Conservation (phyloP, 2,329 filamentous ascomycete genomes). For the Fusarium cyanostomum region DNA sequence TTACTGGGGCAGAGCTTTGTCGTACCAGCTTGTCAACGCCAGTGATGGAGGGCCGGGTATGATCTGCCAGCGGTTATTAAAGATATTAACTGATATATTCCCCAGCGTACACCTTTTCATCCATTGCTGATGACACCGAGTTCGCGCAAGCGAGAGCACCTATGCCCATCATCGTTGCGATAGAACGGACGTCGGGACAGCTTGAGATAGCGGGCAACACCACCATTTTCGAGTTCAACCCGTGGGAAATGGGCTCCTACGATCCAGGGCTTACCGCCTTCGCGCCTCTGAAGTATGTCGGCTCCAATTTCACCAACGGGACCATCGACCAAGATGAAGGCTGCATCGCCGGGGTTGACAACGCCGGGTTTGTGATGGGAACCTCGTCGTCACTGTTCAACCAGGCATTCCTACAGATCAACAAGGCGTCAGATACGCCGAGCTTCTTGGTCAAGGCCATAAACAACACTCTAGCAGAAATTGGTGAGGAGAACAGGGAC, state of each 20-base stretch:
- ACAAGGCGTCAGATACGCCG: conserved; percentile 45
- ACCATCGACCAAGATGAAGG: conserved; percentile 61
- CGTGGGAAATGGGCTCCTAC: conserved; percentile 80
- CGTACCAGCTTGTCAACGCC: conserved; percentile 80
- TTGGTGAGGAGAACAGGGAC: conserved; percentile 72
- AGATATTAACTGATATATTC: not conserved
- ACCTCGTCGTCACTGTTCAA: conserved; percentile 90
- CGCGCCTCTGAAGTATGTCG: conserved; percentile 74
- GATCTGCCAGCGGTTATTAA: not conserved
- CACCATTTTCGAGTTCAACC: conserved; percentile 81
- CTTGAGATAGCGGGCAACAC: conserved; percentile 68
- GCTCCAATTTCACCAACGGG: conserved; percentile 76
- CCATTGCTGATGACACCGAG: conserved; percentile 60
- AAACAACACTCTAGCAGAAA: conserved; percentile 57
- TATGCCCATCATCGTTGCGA: conserved; percentile 77
- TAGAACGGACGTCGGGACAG: conserved; percentile 72
- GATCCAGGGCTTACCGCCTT: conserved; percentile 79
- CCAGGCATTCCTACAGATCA: conserved; percentile 72
- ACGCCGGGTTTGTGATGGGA: conserved; percentile 84
- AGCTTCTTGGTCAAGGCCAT: conserved; percentile 62
- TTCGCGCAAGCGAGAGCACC: conserved; percentile 73
- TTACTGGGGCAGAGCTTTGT: conserved; percentile 81
- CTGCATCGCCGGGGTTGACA: conserved; percentile 85
- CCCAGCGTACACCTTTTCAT: conserved; percentile 79
- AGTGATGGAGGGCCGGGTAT: conserved; percentile 67